phyloP scores from a whole-genome alignment of 2,329 filamentous ascomycete species.

The Curvularia hawaiiensis region DNA sequence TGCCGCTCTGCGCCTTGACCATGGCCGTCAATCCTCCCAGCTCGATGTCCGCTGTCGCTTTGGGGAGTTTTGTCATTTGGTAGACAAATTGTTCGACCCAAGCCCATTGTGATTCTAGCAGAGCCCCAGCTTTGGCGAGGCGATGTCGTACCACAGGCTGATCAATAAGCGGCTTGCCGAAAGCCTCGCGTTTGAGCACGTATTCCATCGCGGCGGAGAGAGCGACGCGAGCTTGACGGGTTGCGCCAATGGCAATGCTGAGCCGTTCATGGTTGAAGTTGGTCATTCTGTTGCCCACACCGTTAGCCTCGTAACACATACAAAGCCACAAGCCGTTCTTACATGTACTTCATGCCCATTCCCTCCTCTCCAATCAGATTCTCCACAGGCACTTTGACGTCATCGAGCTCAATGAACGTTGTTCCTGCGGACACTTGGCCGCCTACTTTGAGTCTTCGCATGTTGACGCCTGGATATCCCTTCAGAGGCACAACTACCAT shows the following conservation, averaged over 20 bases:
- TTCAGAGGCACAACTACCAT: constrained; percentile 75
- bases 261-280: constrained; percentile 83
- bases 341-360: constrained; percentile 72
- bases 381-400: constrained; percentile 71
- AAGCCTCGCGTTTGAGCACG: constrained; percentile 68
- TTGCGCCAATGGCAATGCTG: constrained; percentile 67
- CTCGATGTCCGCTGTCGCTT: constrained; percentile 64
- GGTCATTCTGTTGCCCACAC: constrained; percentile 57
- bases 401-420: constrained; percentile 76
- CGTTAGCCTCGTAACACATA: not conserved
- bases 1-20: constrained; percentile 73
- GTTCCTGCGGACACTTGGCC: constrained; percentile 71
- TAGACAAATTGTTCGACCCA: constrained; percentile 76
- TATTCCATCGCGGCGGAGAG: constrained; percentile 66
- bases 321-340: not conserved
- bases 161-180: constrained; percentile 71
- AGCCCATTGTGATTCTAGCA: constrained; percentile 72
- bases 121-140: constrained; percentile 71
- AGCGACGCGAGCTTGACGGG: constrained; percentile 66
- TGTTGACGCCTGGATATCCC: constrained; percentile 67
- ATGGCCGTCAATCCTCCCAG: constrained; percentile 74
- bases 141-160: constrained; percentile 76
- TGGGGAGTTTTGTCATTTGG: constrained; percentile 66
- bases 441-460: constrained; percentile 69
- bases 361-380: constrained; percentile 75